Evolutionary conservation across 73 alveolate species (phyloP), one percentile per base, ranked within the genome.

Genomic region (Tetrahymena borealis): DNA sequence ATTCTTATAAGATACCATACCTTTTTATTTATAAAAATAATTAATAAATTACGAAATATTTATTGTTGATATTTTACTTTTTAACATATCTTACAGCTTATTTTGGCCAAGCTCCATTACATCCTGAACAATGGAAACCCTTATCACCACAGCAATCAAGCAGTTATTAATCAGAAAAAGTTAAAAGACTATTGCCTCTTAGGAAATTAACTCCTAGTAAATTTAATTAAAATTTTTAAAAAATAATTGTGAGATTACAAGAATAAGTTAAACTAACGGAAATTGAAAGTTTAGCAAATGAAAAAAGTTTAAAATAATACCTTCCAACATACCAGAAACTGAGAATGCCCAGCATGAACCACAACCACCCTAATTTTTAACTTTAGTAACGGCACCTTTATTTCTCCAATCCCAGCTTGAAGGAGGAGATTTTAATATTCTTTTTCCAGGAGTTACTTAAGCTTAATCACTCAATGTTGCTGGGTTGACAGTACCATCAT

Each of bases 351-450:
- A 94, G 90, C 95, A 39, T 10, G 96, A 42, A 0, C 96, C 96
- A 40, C 97, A 94, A 1, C 32, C 5, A 10, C 94, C 94, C 60
- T 96, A 78, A 39, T 94, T 91, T 43, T 91, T 91, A 1, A 96
- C 96, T 6, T 92, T 95, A 24, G 96, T 94, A 16, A 5, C 39
- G 10, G 41, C 35, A 6, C 97, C 98, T 12, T 91, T 32, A 4
- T 85, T 78, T 40, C 90, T 94, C 98, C 98, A 96, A 94, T 96
- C 93, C n/a, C n/a, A n/a, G n/a, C n/a, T n/a, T n/a, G n/a, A n/a
- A n/a, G n/a, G n/a, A n/a, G n/a, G n/a, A n/a, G n/a, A n/a, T n/a
- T n/a, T n/a, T n/a, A n/a, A n/a, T n/a, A n/a, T n/a, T n/a, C n/a
- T n/a, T n/a, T n/a, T n/a, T n/a, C n/a, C n/a, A n/a, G n/a, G n/a